Evolutionary conservation across 192 early-diverging fungal species (phyloP).

Genomic region (Podochytrium sp.): DNA sequence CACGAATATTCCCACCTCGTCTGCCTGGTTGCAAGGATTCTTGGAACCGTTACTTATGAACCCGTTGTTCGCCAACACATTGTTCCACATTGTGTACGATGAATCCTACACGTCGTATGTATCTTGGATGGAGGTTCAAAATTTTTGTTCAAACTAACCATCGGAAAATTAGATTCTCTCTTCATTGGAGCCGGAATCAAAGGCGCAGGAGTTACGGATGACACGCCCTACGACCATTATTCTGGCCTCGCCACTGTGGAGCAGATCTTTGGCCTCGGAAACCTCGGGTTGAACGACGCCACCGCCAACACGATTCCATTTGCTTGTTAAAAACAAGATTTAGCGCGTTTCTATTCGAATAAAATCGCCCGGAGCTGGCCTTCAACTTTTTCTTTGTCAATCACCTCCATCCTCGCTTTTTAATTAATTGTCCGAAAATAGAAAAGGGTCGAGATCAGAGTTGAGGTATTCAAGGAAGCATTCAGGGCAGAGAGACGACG

Average conservation of each 20-base stretch:
- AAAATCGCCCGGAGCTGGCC: no score
- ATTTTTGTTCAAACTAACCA: neutral
- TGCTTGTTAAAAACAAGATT: constrained; percentile 35
- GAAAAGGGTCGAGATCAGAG: no score
- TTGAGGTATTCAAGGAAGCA: no score
- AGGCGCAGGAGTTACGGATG: constrained; percentile 46
- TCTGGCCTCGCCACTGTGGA: constrained; percentile 65
- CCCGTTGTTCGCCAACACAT: constrained; percentile 46
- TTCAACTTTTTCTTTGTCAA: no score
- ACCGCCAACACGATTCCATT: constrained; percentile 51
- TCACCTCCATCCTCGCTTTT: no score
- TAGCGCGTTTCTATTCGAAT: no score
- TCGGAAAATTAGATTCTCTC: constrained; percentile 19
- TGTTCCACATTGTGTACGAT: constrained; percentile 49
- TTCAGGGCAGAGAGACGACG: no score
- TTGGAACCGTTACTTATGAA: constrained; percentile 52
- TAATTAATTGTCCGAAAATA: no score
- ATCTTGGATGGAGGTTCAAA: no score
- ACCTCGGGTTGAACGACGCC: constrained; percentile 60
- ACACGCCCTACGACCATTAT: constrained; percentile 68
- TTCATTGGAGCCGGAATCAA: constrained; percentile 21
- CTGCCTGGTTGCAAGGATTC: constrained; percentile 61
- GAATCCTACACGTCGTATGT: constrained; percentile 32
- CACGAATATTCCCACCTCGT: constrained; percentile 19
- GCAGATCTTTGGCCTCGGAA: constrained; percentile 66